Evolutionary conservation across 805 yeast genomes (phyloP).

Genomic region (Myxozyma neotropica): DNA sequence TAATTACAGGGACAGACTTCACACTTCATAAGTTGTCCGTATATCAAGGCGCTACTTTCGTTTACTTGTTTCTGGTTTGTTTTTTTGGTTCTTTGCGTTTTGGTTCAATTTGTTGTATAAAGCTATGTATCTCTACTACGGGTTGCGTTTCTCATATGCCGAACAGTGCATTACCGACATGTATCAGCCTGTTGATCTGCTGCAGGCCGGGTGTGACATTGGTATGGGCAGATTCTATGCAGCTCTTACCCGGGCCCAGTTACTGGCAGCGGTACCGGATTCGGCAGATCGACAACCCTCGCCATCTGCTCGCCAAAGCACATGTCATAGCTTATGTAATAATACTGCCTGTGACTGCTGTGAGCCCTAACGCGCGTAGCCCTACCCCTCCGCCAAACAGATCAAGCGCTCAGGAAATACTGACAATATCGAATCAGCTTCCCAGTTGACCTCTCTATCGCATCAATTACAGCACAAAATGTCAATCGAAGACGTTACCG

Average conservation of each 20-base stretch:
- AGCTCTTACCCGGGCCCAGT: no score
- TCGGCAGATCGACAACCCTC: no score
- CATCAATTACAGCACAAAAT: neutral
- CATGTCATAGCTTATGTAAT: no score
- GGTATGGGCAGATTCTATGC: no score
- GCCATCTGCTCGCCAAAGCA: no score
- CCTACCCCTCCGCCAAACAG: neutral
- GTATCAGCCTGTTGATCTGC: no score
- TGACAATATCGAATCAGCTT: neutral
- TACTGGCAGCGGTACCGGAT: no score
- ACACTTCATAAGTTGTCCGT: neutral
- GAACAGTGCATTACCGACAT: no score
- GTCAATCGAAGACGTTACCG: slow-evolving; percentile 36
- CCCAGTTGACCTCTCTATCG: neutral
- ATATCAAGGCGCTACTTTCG: neutral
- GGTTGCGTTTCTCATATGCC: no score
- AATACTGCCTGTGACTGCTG: slow-evolving; percentile 5
- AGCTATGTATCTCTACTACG: neutral
- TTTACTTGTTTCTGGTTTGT: neutral
- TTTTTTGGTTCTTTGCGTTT: neutral
- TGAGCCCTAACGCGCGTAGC: slow-evolving; percentile 1
- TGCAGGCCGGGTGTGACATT: no score
- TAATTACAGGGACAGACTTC: no score
- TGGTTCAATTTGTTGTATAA: neutral
- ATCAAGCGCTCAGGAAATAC: neutral